A percentile compares a stretch with the other conserved stretches of the same genome.
phyloP scores from a whole-genome alignment of 192 early-diverging fungal species.

The Gigaspora rosea region DNA sequence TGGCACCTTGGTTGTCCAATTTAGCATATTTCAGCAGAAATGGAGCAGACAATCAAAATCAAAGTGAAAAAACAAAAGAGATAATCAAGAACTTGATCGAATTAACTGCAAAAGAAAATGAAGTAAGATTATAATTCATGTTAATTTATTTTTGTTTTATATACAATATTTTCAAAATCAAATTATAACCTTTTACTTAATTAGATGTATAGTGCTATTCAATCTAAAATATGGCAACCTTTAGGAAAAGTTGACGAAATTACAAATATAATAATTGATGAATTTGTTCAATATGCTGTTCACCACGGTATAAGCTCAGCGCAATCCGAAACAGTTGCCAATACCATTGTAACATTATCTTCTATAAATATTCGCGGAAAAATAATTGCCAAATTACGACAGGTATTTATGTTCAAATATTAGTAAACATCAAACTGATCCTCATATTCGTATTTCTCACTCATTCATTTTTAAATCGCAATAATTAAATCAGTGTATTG shows the following conservation, averaged over 20 bases:
- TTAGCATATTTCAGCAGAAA: constrained; percentile 62
- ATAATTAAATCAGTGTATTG: constrained; percentile 53
- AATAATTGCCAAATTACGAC: constrained; percentile 78
- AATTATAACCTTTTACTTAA: constrained; percentile 24
- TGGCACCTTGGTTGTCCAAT: constrained; percentile 87
- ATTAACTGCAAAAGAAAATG: constrained; percentile 78
- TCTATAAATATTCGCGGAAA: constrained; percentile 80
- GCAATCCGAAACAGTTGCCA: constrained; percentile 82
- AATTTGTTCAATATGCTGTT: constrained; percentile 77
- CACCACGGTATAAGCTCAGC: constrained; percentile 77
- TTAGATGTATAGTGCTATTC: constrained; percentile 80
- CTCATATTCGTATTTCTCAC: not conserved
- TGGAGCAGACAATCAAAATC: constrained; percentile 49
- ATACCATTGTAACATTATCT: constrained; percentile 83
- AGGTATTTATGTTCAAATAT: constrained; percentile 42
- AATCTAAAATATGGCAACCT: constrained; percentile 82
- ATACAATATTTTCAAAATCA: constrained; percentile 15
- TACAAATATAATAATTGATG: constrained; percentile 76
- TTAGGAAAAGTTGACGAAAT: constrained; percentile 81
- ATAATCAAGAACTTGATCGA: constrained; percentile 79
- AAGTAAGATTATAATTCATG: constrained; percentile 41
- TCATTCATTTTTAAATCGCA: not conserved
- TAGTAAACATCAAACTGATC: not conserved
- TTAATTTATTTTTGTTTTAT: not conserved
- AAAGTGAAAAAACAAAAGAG: constrained; percentile 67